Evolutionary conservation across 768 basidiomycete genomes (phyloP), one percentile per base, ranked within the genome.

Genomic region (Tylopilus vinaceipallidus): DNA sequence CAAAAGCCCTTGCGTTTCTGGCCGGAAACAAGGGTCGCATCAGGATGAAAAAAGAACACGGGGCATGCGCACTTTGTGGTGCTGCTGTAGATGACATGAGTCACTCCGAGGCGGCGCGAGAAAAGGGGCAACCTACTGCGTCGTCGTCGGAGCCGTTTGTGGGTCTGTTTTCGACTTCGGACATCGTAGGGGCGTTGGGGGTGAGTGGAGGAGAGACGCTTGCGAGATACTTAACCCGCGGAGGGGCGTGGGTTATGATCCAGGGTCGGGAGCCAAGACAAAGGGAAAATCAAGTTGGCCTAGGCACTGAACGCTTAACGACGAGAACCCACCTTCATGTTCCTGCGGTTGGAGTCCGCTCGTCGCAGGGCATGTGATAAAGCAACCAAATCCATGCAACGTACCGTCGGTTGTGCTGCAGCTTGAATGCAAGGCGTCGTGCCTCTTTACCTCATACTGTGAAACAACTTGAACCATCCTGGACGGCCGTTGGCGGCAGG

Each of bases 1-100:
- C n/a, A 55, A 19, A 59, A 56, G 4, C 57, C 53, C 29, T 55
- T 59, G 49, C 49, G 57, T 19, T 55, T 59, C 57, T 59, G 42
- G 10, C 27, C 0, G 24, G 8, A 26, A 4, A 42, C 17, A 24
- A 6, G 32, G 14, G 27, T 36, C 33, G 5, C 10, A 30, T 45
- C 1, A 19, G 19, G 9, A 4, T 1, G n/a, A 19, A 14, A 38
- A 42, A 10, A 14, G 32, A 33, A 16, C 3, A 7, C 19, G 30
- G 19, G 14, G 13, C 5, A 14, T 0, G 7, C 57, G 12, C 3
- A 59, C 57, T 44, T 55, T 58, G 33, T 19, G 7, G 13, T 53
- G 6, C 49, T 59, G 47, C 5, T 1, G 17, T n/a, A 13, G 14
- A 6, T 36, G 9, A 17, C 24, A 19, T 54, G 23, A 51, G 44